Evolutionary conservation across 2,329 filamentous ascomycete genomes (phyloP).

Genomic region (Talaromyces islandicus): DNA sequence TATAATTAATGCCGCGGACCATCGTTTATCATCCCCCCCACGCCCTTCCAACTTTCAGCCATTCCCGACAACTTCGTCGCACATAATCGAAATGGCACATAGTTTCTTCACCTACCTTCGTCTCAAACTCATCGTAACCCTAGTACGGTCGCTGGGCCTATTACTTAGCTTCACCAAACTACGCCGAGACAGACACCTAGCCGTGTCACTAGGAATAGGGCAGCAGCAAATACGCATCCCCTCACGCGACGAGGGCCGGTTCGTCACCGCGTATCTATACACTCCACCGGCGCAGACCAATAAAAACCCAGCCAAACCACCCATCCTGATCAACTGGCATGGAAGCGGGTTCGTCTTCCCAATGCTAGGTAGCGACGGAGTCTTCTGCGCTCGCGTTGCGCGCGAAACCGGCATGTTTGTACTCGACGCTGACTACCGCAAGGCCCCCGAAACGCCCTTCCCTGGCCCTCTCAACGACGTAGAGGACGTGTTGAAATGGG

Average conservation of each 20-base stretch:
- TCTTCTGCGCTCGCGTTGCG: constrained; percentile 43
- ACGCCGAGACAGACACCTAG: background rate
- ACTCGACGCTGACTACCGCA: constrained; percentile 43
- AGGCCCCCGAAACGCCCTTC: constrained; percentile 33
- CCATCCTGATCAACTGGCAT: constrained; percentile 23
- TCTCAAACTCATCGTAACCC: background rate
- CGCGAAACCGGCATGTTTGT: constrained; percentile 38
- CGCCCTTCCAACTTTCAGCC: background rate
- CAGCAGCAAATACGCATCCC: constrained; percentile 17
- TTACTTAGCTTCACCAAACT: background rate
- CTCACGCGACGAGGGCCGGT: constrained; percentile 22
- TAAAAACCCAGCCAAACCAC: constrained; percentile 11
- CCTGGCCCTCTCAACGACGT: constrained; percentile 32
- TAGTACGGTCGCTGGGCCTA: background rate
- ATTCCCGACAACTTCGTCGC: background rate
- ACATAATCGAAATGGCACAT: background rate
- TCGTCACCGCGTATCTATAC: constrained; percentile 24
- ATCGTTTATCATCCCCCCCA: background rate
- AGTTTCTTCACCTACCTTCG: background rate
- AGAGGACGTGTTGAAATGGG: constrained; percentile 27
- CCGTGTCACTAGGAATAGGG: background rate
- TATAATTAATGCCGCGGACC: background rate
- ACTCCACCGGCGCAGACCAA: background rate
- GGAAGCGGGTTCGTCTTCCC: constrained; percentile 7
- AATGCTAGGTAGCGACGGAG: constrained; percentile 25